Conservation (phyloP, 2,329 filamentous ascomycete genomes). For the Fusarium graminum region DNA sequence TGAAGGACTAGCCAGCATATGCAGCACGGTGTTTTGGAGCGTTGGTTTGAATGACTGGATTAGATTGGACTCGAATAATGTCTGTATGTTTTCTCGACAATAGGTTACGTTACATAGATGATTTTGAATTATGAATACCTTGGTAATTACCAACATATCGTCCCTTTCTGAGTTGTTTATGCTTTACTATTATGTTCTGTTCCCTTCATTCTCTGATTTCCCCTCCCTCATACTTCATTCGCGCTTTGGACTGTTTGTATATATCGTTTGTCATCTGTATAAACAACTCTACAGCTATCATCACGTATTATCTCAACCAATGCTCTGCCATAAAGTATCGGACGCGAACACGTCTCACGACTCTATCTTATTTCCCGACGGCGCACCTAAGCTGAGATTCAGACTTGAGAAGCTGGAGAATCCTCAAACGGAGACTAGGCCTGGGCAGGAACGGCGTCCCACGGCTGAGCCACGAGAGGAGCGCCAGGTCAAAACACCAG, state of each 20-base stretch:
- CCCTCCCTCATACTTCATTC: neutral
- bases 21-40: conserved; percentile 52
- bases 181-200: no score
- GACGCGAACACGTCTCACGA: no score
- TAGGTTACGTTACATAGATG: conserved; percentile 27
- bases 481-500: no score
- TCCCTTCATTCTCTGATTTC: neutral
- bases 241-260: neutral
- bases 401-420: no score
- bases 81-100: conserved; percentile 34
- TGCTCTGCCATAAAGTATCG: neutral
- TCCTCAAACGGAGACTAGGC: no score
- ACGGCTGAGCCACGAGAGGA: no score
- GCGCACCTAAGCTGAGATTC: no score
- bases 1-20: conserved; percentile 35
- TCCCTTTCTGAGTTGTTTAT: neutral
- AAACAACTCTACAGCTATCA: neutral
- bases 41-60: conserved; percentile 35
- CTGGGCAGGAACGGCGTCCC: no score
- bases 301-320: neutral
- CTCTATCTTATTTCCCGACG: no score
- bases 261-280: neutral
- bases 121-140: neutral
- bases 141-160: neutral
- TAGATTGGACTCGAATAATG: conserved; percentile 29